phyloP scores from a whole-genome alignment of 768 basidiomycete genomes.

The Tulasnella calospora region DNA sequence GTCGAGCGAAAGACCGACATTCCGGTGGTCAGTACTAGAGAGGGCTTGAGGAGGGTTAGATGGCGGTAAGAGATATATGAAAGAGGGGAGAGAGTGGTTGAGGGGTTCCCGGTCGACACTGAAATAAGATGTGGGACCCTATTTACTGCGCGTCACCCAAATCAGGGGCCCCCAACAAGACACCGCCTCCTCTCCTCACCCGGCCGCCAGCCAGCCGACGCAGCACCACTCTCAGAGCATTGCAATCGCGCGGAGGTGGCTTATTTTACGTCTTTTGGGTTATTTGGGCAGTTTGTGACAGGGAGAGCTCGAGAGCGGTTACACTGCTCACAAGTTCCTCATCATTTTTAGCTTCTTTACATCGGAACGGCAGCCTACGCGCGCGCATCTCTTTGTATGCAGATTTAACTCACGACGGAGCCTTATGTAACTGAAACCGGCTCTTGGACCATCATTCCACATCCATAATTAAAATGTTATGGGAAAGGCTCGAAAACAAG shows the following conservation, averaged over 20 bases:
- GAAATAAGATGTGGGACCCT: constrained; percentile 1
- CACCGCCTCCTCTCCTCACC: neutral
- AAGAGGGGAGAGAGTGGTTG: neutral
- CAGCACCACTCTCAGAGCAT: neutral
- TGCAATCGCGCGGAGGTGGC: neutral
- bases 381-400: too few species aligned
- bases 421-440: too few species aligned
- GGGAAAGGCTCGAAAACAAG: neutral
- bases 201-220: neutral
- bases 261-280: neutral
- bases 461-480: neutral
- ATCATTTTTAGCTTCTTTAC: too few species aligned
- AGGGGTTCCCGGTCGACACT: neutral
- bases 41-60: neutral
- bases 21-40: neutral
- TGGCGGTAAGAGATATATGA: neutral
- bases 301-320: too few species aligned
- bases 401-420: too few species aligned
- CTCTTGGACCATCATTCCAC: too few species aligned
- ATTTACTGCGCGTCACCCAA: constrained; percentile 3
- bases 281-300: neutral
- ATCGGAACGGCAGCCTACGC: too few species aligned
- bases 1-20: neutral
- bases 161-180: neutral
- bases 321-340: too few species aligned